A percentile compares a stretch with the other conserved stretches of the same genome.
phyloP scores from a whole-genome alignment of 139 green algal genomes.

The Diplosphaera chodatii region DNA sequence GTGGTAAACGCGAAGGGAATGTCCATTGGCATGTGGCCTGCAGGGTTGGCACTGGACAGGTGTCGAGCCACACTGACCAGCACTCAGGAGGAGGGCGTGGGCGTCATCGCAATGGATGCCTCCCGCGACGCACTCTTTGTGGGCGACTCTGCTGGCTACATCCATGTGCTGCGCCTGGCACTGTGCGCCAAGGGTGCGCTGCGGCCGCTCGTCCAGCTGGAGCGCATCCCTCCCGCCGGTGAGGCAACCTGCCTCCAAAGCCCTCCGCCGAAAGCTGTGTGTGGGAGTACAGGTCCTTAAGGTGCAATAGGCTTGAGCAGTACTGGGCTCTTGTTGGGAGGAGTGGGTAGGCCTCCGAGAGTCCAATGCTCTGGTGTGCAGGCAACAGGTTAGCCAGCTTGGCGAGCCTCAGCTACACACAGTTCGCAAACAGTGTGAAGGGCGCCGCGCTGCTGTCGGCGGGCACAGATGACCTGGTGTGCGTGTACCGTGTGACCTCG shows the following conservation, averaged over 20 bases:
- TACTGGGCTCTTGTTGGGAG: too few relatives aligned
- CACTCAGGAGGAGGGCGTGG: background rate
- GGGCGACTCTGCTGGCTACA: constrained; percentile 12
- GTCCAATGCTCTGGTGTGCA: too few relatives aligned
- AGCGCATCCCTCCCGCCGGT: background rate
- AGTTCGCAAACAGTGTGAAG: constrained; percentile 11
- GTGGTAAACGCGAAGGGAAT: too few relatives aligned
- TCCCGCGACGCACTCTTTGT: constrained; percentile 20
- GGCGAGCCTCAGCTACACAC: constrained; percentile 6
- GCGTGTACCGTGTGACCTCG: background rate
- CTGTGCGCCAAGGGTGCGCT: constrained; percentile 8
- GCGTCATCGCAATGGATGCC: constrained; percentile 12
- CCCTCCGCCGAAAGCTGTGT: background rate
- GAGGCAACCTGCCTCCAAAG: background rate
- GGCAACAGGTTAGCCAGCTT: constrained; percentile 4
- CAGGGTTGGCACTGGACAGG: background rate
- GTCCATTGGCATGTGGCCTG: too few relatives aligned
- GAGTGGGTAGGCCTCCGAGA: too few relatives aligned
- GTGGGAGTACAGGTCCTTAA: too few relatives aligned
- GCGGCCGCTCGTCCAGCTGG: background rate
- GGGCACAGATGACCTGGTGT: background rate
- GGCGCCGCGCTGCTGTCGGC: constrained; percentile 7
- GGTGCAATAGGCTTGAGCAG: too few relatives aligned
- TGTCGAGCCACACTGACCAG: background rate
- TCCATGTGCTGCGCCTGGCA: constrained; percentile 7